Base-by-base conservation (phyloP, 345 rosid species). In the Bretschneidera sinensis region DNA sequence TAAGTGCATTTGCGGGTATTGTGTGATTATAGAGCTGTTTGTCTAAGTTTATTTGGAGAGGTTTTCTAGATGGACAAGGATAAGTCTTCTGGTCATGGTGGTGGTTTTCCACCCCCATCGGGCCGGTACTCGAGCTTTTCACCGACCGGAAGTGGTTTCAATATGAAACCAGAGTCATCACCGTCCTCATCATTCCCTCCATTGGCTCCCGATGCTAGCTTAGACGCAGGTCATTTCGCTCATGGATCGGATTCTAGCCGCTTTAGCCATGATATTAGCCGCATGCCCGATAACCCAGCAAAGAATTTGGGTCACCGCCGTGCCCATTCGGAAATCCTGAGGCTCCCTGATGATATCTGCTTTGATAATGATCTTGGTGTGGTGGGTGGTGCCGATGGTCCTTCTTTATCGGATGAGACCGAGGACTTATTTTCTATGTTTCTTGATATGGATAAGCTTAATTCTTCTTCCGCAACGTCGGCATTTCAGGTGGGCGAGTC, bases 301-400 rank as follows among this genome's bases (percentile, higher is more conserved):
- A 91, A 77, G 92, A 85, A 85, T 45, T 43, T 79, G 33, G 95
- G 99, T n/a, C 99, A 94, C 19, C 91, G 99, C 21, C 85, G 99
- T 24, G 92, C 96, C 51, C 97, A 90, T 68, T 94, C 99, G 0
- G 99, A 94, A 55, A 91, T 94, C 66, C 87, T 94, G 18, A 88
- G 85, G 49, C 89, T 86, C 13, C 96, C 99, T 24, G 96, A 91
- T 67, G 97, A 91, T 76, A 79, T 94, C 45, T 85, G 87, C 77
- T 86, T 94, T 55, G 91, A 91, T 61, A 78, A 89, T 76, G 99
- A 88, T 74, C 91, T 86, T 45, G 89, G 96, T 16, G 86, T 85
- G 19, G 91, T 86, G 50, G 95, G 89, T 55, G 81, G 71, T 47
- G 83, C 68, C 16, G 95, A 85, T 67, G 95, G 87, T 39, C 86